Evolutionary conservation across 169 alveolate species (phyloP).

Genomic region (Toxoplasma gondii): DNA sequence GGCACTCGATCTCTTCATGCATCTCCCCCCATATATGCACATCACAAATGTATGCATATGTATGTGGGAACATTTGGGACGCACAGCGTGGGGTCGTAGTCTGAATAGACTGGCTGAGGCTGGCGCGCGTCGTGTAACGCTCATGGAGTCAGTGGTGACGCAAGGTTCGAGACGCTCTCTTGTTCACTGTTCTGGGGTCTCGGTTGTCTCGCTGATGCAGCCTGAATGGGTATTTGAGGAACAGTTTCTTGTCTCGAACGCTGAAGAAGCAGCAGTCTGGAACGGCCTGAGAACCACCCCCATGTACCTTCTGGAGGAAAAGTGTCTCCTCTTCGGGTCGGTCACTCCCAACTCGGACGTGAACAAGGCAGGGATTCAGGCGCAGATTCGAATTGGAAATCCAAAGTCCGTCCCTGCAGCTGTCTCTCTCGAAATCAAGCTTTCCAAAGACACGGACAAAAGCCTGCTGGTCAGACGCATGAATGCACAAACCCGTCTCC

Average conservation of each 20-base stretch:
- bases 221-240: constrained; percentile 93
- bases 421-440: constrained; percentile 83
- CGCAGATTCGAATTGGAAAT: constrained; percentile 85
- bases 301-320: constrained; percentile 91
- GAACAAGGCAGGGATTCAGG: constrained; percentile 82
- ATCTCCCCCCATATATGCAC: too few species aligned
- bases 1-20: too few species aligned
- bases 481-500: not conserved
- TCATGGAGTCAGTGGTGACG: too few species aligned
- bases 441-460: not conserved
- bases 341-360: constrained; percentile 78
- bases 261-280: constrained; percentile 76
- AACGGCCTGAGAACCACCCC: constrained; percentile 68
- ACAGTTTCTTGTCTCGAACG: constrained; percentile 88
- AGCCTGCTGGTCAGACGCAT: not conserved
- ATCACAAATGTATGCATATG: too few species aligned
- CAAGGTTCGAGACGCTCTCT: too few species aligned
- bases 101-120: too few species aligned
- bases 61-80: too few species aligned
- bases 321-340: constrained; percentile 94
- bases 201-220: too few species aligned
- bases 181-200: too few species aligned
- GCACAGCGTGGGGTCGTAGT: too few species aligned
- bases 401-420: constrained; percentile 84
- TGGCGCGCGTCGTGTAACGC: too few species aligned